These are phyloP conservation scores for Kurtzmaniella quercitrusa DNA, from an alignment of 1,139 yeast species.

Conservation along the genomic window DNA sequence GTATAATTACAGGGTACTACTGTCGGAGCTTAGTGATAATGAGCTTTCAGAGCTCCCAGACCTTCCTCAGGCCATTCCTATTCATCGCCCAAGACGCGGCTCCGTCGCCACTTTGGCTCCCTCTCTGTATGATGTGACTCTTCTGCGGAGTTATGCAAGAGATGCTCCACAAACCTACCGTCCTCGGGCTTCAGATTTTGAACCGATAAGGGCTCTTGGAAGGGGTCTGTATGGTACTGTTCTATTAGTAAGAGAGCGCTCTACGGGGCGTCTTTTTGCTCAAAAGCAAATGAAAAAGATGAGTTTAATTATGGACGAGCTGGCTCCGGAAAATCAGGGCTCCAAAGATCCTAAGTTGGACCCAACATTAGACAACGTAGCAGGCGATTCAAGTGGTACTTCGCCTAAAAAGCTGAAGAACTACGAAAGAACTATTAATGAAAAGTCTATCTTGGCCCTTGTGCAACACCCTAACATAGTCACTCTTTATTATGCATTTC, in stretches of 20 bases:
- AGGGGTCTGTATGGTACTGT: conserved; percentile 93
- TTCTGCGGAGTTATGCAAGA: conserved; percentile 20
- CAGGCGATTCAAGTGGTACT: background rate
- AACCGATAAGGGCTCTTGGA: conserved; percentile 77
- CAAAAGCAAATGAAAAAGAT: conserved; percentile 89
- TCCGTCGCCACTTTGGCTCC: conserved; percentile 16
- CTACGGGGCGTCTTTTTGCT: conserved; percentile 72
- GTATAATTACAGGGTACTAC: conserved; percentile 6
- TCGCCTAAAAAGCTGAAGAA: conserved; percentile 15
- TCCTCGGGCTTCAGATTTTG: conserved; percentile 56
- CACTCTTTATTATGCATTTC: conserved; percentile 83
- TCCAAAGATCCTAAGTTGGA: too few species aligned
- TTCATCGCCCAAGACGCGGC: conserved; percentile 11
- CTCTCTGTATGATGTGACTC: conserved; percentile 9
- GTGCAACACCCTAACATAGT: conserved; percentile 83
- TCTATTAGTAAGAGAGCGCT: conserved; percentile 61
- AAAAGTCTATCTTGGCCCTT: conserved; percentile 37
- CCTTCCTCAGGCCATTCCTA: conserved; percentile 10
- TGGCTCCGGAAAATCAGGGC: conserved; percentile 7
- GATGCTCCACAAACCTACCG: conserved; percentile 12
- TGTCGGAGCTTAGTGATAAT: conserved; percentile 4
- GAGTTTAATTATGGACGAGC: conserved; percentile 33
- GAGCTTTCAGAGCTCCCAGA: conserved; percentile 5
- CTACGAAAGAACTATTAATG: conserved; percentile 38
- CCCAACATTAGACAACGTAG: conserved; percentile 11